Base-by-base conservation (phyloP, 805 yeast species). In the Starmerella vaccinii region DNA sequence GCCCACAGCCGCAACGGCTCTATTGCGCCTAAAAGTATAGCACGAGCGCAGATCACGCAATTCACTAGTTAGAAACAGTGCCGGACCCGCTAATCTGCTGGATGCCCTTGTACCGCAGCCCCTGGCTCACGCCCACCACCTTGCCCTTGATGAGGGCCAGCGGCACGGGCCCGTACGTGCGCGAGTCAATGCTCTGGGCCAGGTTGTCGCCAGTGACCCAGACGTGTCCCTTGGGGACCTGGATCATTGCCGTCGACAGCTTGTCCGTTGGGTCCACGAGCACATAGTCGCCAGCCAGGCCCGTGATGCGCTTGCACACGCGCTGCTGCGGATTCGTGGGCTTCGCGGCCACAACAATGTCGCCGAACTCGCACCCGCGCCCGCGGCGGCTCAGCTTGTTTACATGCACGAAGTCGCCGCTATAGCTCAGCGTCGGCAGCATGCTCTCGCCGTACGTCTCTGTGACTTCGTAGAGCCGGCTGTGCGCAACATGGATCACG, bases 191-290 rank as follows among this genome's bases (percentile, higher is more conserved):
- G 19, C 95, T 85, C 57, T 82, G 87, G 24, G 86, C 76, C 51
- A 90, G 67, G 62, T 92, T 92, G 62, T 92, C 99, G 1, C 99
- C 99, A 0, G 97, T 87, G 3, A 89, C 82, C 97, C 97, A 92
- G 44, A 86, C 84, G 66, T 92, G 98, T 2, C 98, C 98, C 57
- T 81, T 78, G 1, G 98, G 98, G 0, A 92, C 89, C 50, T 70
- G 72, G 8, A 90, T 80, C 64, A 72, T 86, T 23, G 61, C 71
- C 4, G 38, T 9, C 39, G 87, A 77, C 15, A n/a, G 15, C 15
- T 30, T 19, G 12, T 55, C 50, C 1, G 64, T 54, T 8, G 97
- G 97, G 63, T 92, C 97, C 2, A 84, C 73, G 49, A 82, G 64
- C 3, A 92, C 77, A 16, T 81, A 62, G 69, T 90, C 97, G 0